Evolutionary conservation across 345 rosid species (phyloP), one percentile per base, ranked within the genome.

Genomic region (Citrus australasica): DNA sequence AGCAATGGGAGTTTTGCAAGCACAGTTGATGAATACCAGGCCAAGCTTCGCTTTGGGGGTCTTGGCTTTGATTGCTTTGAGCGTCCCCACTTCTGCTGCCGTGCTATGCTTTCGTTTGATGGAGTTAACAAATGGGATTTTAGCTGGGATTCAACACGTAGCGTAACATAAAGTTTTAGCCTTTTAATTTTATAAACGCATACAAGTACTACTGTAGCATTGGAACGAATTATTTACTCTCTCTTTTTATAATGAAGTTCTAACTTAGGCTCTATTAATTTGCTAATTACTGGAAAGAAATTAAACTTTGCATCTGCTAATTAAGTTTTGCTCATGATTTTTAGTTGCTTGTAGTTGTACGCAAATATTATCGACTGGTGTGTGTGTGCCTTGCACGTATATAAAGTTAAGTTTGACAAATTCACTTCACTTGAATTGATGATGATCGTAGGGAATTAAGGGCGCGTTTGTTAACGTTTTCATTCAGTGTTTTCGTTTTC

Each of bases 1-100:
- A 2, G 37, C 59, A 22, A 28, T 91, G 77, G 93, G 91, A 30
- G 74, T 85, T 25, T 35, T 91, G 53, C 94, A 92, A 55, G 74
- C 85, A 2, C 83, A 48, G 72, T 72, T 92, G 85, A 89, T 92
- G 94, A 83, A 88, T 4, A 83, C 88, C 1, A 87, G 94, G 24
- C 97, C 97, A 5, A 69, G 84, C 37, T 73, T 90, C 40, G 91
- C 89, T 0, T 55, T 92, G 32, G 92, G 84, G 16, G 67, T 85
- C 65, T 21, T 88, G n/a, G 83, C 80, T 73, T 58, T 89, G 69
- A 59, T 92, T 32, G n/a, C 76, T 40, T 5, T 92, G 9, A 86
- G 94, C 71, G 85, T 92, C 56, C 91, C 93, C 0, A 46, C 79
- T 14, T 85, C 93, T 10, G 59, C 87, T 7, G 79, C 85, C 2